A percentile compares a stretch with the other conserved stretches of the same genome.
These are phyloP conservation scores for Guadua angustifolia DNA, from an alignment of 176 grass and related monocot genomes.

Conservation along the genomic window DNA sequence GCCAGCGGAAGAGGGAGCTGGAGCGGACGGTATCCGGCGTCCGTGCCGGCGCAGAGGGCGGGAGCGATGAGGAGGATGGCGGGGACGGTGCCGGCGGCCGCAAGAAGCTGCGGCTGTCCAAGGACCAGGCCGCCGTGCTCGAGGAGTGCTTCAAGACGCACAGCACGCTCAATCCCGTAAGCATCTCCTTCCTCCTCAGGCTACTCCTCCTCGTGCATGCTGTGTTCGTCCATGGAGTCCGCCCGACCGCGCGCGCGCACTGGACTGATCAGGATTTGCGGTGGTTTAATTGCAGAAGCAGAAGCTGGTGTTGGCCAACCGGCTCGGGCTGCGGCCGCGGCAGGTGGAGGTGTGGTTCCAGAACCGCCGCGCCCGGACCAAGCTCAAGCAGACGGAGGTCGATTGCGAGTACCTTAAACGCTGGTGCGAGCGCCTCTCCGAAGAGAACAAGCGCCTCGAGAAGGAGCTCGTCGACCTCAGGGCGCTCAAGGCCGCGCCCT, in stretches of 20 bases:
- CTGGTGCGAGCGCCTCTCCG: slow-evolving; percentile 90
- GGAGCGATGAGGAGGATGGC: slow-evolving; percentile 76
- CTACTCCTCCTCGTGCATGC: neutral
- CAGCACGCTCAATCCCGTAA: slow-evolving; percentile 96
- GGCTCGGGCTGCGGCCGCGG: slow-evolving; percentile 70
- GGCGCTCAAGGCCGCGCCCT: slow-evolving; percentile 65
- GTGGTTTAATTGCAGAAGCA: slow-evolving; percentile 57
- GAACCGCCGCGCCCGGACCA: slow-evolving; percentile 80
- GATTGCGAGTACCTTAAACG: slow-evolving; percentile 96
- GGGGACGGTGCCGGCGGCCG: slow-evolving; percentile 62
- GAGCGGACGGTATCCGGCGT: slow-evolving; percentile 56
- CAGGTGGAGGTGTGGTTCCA: slow-evolving; percentile 99
- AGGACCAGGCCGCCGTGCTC: slow-evolving; percentile 88
- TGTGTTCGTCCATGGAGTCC: neutral
- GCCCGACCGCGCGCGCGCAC: slow-evolving; percentile 3
- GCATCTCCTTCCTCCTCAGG: neutral
- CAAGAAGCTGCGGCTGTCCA: slow-evolving; percentile 88
- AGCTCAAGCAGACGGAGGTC: slow-evolving; percentile 99
- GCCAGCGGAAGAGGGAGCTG: slow-evolving; percentile 48
- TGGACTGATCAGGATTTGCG: neutral
- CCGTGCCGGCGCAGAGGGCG: slow-evolving; percentile 16
- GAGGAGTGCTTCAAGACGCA: slow-evolving; percentile 98
- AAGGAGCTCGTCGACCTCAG: slow-evolving; percentile 87
- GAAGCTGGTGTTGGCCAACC: slow-evolving; percentile 70
- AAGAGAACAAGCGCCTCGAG: slow-evolving; percentile 89